Conservation (phyloP, 768 basidiomycete species). For the Amyloporia xantha region DNA sequence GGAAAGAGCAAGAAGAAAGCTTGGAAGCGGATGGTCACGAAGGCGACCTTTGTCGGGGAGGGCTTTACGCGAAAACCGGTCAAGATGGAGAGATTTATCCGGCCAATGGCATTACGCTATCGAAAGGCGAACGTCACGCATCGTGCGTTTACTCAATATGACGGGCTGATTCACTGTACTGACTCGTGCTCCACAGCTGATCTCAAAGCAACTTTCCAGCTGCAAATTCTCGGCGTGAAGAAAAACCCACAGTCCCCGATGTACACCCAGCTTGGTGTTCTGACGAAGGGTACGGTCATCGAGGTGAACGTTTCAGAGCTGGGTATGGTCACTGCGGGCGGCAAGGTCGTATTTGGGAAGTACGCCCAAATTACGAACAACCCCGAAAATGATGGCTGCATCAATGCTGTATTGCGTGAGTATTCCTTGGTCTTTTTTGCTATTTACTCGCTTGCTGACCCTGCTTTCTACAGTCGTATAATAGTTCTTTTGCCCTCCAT, state of each 20-base stretch:
- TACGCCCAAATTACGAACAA: slow-evolving; percentile 94
- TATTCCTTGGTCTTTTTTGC: slow-evolving; percentile 16
- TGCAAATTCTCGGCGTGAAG: slow-evolving; percentile 96
- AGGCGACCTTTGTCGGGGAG: slow-evolving; percentile 98
- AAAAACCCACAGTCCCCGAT: slow-evolving; percentile 99
- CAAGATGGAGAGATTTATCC: slow-evolving; percentile 96
- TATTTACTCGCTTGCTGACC: neutral
- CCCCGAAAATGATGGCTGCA: slow-evolving; percentile 94
- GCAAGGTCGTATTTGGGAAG: slow-evolving; percentile 90
- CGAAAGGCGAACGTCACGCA: slow-evolving; percentile 99
- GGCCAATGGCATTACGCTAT: slow-evolving; percentile 95
- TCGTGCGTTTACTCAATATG: slow-evolving; percentile 47
- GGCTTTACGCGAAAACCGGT: slow-evolving; percentile 97
- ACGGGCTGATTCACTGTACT: neutral
- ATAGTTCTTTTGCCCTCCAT: neutral
- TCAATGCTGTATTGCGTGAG: slow-evolving; percentile 89
- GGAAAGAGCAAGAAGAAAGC: slow-evolving; percentile 94
- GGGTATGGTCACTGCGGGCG: slow-evolving; percentile 95
- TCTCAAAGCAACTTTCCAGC: slow-evolving; percentile 96
- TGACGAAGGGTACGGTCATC: slow-evolving; percentile 97
- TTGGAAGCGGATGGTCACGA: slow-evolving; percentile 99
- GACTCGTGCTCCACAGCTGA: slow-evolving; percentile 52
- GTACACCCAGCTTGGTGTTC: slow-evolving; percentile 93
- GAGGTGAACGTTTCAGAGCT: slow-evolving; percentile 99
- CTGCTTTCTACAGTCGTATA: slow-evolving; percentile 11